Conservation (phyloP, 2,329 filamentous ascomycete genomes). For the Ilyonectria destructans region DNA sequence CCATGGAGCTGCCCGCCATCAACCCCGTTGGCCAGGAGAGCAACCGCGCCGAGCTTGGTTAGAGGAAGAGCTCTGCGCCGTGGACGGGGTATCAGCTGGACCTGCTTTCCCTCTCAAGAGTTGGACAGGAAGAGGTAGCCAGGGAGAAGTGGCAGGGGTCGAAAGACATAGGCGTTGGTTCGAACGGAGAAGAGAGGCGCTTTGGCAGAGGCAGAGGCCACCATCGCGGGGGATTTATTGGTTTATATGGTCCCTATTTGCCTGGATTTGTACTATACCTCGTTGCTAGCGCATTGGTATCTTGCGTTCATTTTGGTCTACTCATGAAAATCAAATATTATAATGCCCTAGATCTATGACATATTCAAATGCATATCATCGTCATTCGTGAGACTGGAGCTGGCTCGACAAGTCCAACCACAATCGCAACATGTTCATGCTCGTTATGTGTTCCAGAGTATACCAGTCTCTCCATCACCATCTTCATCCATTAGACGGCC, state of each 20-base stretch:
- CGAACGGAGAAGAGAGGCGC: neutral
- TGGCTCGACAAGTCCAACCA: neutral
- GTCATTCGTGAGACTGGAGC: neutral
- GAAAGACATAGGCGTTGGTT: neutral
- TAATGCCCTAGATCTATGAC: conserved; percentile 29
- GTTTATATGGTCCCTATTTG: conserved; percentile 34
- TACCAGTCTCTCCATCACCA: neutral
- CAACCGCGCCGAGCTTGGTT: conserved; percentile 55
- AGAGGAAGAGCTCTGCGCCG: conserved; percentile 6
- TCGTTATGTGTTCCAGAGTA: neutral
- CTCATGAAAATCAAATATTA: conserved; percentile 28
- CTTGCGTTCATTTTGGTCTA: conserved; percentile 24
- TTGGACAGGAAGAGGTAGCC: neutral
- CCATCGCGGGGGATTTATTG: conserved; percentile 22
- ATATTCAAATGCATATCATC: neutral
- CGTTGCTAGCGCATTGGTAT: conserved; percentile 30
- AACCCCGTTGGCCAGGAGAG: conserved; percentile 51
- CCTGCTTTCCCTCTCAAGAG: neutral
- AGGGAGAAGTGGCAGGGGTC: neutral
- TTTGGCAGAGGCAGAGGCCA: neutral
- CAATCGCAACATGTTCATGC: neutral
- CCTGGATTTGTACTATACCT: conserved; percentile 42
- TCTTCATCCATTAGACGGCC: neutral
- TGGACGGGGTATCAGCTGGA: neutral
- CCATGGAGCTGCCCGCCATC: conserved; percentile 50